Conservation (phyloP, 1,284 basidiomycete species). For the Agroathelia rolfsii region DNA sequence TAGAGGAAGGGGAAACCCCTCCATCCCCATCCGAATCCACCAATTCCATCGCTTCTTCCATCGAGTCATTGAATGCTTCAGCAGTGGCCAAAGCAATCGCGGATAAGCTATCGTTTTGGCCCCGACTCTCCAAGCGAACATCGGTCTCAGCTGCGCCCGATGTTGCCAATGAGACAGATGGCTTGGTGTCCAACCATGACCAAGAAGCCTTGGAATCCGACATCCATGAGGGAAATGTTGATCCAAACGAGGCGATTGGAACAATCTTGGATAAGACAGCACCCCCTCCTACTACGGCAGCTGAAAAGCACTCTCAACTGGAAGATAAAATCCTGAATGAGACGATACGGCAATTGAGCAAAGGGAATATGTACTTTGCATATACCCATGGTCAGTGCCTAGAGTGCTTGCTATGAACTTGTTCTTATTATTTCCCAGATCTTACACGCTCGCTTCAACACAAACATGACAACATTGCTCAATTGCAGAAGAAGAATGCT, state of each 20-base stretch:
- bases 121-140: constrained; percentile 34
- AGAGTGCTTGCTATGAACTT: neutral
- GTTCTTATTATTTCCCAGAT: too few relatives aligned
- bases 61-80: constrained; percentile 33
- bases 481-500: constrained; percentile 41
- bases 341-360: constrained; percentile 56
- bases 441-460: constrained; percentile 72
- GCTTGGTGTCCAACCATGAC: constrained; percentile 14
- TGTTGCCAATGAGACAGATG: constrained; percentile 4
- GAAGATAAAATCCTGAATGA: constrained; percentile 73
- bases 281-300: constrained; percentile 44
- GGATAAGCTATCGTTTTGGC: constrained; percentile 66
- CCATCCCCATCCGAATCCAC: constrained; percentile 34
- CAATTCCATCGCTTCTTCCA: too few relatives aligned
- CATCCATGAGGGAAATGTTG: constrained; percentile 34
- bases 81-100: constrained; percentile 54
- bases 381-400: constrained; percentile 56
- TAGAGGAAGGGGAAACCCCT: too few relatives aligned
- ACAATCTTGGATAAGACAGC: constrained; percentile 48
- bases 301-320: constrained; percentile 60
- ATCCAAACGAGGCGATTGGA: constrained; percentile 40
- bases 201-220: constrained; percentile 40
- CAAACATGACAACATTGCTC: constrained; percentile 57
- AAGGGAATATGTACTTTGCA: constrained; percentile 76
- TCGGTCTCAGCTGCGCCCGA: constrained; percentile 12